Percentiles rank a stretch among this genome's conserved stretches.
Evolutionary conservation across 108 stramenopile genomes (phyloP).

Genomic region (Cyclotella baltica): DNA sequence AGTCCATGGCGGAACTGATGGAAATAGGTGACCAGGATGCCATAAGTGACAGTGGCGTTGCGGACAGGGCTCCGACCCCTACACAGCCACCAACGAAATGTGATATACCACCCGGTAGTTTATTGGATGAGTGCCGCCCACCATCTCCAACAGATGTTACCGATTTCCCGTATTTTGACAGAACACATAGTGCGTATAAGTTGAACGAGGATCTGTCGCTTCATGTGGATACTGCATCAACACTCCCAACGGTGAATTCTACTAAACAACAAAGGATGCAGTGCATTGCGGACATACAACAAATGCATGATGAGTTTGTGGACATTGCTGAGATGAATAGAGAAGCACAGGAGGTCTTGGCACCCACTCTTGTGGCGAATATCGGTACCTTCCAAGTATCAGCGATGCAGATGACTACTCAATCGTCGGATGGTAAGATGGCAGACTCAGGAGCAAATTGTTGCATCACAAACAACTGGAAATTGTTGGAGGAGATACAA

Average conservation of each 20-base stretch:
- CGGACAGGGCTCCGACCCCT: too few relatives aligned
- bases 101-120: not conserved
- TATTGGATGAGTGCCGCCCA: not conserved
- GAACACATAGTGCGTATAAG: not conserved
- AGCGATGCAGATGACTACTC: not conserved
- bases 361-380: not conserved
- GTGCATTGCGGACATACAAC: not conserved
- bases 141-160: not conserved
- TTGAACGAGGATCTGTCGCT: not conserved
- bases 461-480: not conserved
- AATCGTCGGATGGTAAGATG: not conserved
- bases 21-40: too few relatives aligned
- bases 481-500: not conserved
- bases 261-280: not conserved
- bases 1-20: too few relatives aligned
- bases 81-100: too few relatives aligned
- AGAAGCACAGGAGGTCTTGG: too few relatives aligned
- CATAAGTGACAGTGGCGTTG: too few relatives aligned
- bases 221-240: not conserved
- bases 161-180: not conserved
- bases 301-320: not conserved
- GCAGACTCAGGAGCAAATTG: not conserved
- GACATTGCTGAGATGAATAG: too few relatives aligned
- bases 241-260: not conserved
- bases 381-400: not conserved